Evolutionary conservation across 441 rosid genomes (phyloP).

Genomic region (Jatropha multifida): DNA sequence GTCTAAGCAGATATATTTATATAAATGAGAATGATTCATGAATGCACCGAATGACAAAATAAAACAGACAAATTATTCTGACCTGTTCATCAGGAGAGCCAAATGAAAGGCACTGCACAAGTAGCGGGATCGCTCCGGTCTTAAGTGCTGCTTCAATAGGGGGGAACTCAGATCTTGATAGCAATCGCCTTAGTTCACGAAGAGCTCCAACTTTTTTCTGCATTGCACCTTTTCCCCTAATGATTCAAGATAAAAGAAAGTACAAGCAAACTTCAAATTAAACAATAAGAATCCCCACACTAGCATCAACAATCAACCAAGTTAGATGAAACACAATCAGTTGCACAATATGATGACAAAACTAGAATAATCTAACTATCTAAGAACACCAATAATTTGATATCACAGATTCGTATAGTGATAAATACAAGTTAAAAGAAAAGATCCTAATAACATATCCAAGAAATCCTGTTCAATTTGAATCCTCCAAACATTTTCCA

Average conservation of each 20-base stretch:
- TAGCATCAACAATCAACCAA: slow-evolving; percentile 6
- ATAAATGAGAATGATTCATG: not conserved
- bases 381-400: no score
- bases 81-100: slow-evolving; percentile 96
- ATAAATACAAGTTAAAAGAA: no score
- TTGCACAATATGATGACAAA: no score
- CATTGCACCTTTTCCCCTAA: slow-evolving; percentile 86
- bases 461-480: no score
- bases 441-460: no score
- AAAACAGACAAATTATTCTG: slow-evolving; percentile 13
- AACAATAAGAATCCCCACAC: not conserved
- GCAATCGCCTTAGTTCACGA: slow-evolving; percentile 78
- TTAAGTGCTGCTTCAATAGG: slow-evolving; percentile 76
- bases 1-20: not conserved
- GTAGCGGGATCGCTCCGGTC: slow-evolving; percentile 81
- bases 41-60: slow-evolving; percentile 10
- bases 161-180: slow-evolving; percentile 80
- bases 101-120: slow-evolving; percentile 86
- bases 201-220: slow-evolving; percentile 82
- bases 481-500: no score
- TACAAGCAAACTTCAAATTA: slow-evolving; percentile 9
- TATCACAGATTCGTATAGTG: no score
- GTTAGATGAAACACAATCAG: not conserved
- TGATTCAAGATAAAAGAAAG: slow-evolving; percentile 21
- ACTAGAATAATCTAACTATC: no score